These are phyloP conservation scores for Xerocomellus dryophilus DNA, from an alignment of 768 basidiomycete genomes.

Conservation along the genomic window DNA sequence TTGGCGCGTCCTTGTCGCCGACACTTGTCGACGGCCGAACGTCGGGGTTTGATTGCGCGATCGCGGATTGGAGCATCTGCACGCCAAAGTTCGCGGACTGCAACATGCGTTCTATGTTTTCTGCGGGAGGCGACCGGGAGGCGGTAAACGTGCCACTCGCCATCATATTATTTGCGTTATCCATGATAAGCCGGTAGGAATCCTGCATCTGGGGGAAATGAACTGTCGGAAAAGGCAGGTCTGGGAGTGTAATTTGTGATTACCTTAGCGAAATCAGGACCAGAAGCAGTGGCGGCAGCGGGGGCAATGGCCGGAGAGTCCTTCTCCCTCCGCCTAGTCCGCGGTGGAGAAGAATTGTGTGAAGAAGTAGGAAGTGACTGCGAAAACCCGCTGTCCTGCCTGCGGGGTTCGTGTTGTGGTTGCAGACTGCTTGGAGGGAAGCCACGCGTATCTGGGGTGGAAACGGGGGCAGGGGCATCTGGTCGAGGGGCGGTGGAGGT, in stretches of 20 bases:
- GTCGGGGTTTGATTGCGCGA: constrained; percentile 28
- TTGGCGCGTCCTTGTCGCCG: constrained; percentile 31
- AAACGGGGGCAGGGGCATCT: constrained; percentile 29
- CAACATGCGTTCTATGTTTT: constrained; percentile 42
- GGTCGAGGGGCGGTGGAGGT: constrained; percentile 32
- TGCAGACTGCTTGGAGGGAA: constrained; percentile 27
- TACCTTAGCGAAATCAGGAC: constrained; percentile 45
- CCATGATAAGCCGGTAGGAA: constrained; percentile 43
- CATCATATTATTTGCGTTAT: constrained; percentile 35
- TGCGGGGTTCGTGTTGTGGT: constrained; percentile 32
- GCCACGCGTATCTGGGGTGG: constrained; percentile 31
- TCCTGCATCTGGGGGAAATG: constrained; percentile 37
- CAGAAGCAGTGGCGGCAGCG: constrained; percentile 25
- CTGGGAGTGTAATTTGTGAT: constrained; percentile 2
- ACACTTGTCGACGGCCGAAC: constrained; percentile 20
- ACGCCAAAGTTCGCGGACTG: constrained; percentile 42
- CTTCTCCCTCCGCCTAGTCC: constrained; percentile 38
- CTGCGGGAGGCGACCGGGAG: constrained; percentile 27
- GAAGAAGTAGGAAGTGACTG: constrained; percentile 27
- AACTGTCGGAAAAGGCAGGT: constrained; percentile 12
- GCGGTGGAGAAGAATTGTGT: constrained; percentile 29
- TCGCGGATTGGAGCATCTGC: constrained; percentile 32
- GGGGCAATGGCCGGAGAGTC: constrained; percentile 30
- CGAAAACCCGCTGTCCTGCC: constrained; percentile 33
- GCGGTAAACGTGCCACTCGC: constrained; percentile 19